A percentile compares a stretch with the other conserved stretches of the same genome.
phyloP scores from a whole-genome alignment of 2,329 filamentous ascomycete species.

The Diaporthe helianthi region DNA sequence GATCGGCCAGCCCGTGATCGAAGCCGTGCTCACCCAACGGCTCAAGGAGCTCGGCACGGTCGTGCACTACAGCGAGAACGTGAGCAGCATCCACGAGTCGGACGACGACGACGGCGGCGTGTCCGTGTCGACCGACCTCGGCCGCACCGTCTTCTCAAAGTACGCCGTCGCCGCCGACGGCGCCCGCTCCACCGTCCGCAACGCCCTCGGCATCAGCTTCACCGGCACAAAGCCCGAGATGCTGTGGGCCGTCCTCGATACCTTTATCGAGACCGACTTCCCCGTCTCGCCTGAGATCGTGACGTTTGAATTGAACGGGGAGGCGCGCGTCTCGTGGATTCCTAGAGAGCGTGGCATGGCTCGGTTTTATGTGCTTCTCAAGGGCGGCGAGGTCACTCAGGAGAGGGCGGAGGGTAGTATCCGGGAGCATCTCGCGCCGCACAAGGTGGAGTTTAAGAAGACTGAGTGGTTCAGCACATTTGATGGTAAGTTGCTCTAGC shows the following conservation, averaged over 20 bases:
- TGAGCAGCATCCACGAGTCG: conserved; percentile 42
- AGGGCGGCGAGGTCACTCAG: conserved; percentile 51
- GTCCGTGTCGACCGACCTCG: conserved; percentile 41
- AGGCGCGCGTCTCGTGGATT: conserved; percentile 57
- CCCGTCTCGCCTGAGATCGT: conserved; percentile 55
- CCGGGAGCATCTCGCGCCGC: conserved; percentile 51
- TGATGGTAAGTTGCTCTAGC: conserved; percentile 44
- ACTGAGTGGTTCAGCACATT: conserved; percentile 60
- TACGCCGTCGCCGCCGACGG: conserved; percentile 62
- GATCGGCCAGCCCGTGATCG: conserved; percentile 56
- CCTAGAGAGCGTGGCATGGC: conserved; percentile 55
- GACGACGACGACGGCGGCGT: conserved; percentile 37
- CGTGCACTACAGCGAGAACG: conserved; percentile 49
- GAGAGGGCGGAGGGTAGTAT: conserved; percentile 51
- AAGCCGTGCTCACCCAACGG: conserved; percentile 46
- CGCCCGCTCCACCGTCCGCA: conserved; percentile 55
- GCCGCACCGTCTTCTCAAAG: conserved; percentile 43
- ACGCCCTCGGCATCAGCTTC: conserved; percentile 48
- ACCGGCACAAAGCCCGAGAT: conserved; percentile 57
- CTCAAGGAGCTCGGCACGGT: conserved; percentile 39
- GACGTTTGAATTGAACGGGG: conserved; percentile 53
- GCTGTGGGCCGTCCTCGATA: conserved; percentile 57
- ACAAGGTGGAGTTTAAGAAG: conserved; percentile 50
- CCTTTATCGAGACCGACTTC: conserved; percentile 57
- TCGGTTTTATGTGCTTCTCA: conserved; percentile 54